Conservation (phyloP, 2,329 filamentous ascomycete species). For the Furcasterigmium furcatum region DNA sequence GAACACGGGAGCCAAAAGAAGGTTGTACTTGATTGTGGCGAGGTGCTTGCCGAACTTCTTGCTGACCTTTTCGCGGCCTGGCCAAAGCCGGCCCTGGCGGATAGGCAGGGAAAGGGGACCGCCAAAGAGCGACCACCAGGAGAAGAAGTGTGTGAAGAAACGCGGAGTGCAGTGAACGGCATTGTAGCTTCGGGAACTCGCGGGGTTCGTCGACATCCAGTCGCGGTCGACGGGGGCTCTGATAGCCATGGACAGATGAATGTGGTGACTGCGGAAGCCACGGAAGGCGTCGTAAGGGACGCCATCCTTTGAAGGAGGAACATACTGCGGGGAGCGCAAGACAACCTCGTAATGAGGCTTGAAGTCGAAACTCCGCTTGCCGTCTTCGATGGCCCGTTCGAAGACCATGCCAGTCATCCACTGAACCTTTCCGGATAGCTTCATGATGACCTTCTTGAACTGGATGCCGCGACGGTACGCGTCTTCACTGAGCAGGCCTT, state of each 20-base stretch:
- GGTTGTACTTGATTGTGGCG: constrained; percentile 97
- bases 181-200: constrained; percentile 88
- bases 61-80: constrained; percentile 89
- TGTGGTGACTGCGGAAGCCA: constrained; percentile 95
- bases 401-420: constrained; percentile 92
- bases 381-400: constrained; percentile 73
- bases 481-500: constrained; percentile 59
- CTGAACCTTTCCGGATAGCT: constrained; percentile 91
- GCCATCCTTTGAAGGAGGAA: constrained; percentile 53
- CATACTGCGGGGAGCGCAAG: constrained; percentile 74
- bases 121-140: constrained; percentile 96
- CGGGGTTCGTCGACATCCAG: constrained; percentile 73
- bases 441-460: constrained; percentile 99
- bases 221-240: constrained; percentile 83
- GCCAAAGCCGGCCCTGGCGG: constrained; percentile 88
- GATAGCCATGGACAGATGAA: constrained; percentile 91
- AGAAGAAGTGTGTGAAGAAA: constrained; percentile 98
- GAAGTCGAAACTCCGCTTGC: constrained; percentile 80
- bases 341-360: constrained; percentile 89
- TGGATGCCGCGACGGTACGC: constrained; percentile 70
- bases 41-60: constrained; percentile 98
- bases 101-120: constrained; percentile 93
- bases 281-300: constrained; percentile 84
- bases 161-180: constrained; percentile 90
- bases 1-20: constrained; percentile 88